Evolutionary conservation across 2,329 filamentous ascomycete genomes (phyloP).

Genomic region (Colletotrichum orchidophilum): DNA sequence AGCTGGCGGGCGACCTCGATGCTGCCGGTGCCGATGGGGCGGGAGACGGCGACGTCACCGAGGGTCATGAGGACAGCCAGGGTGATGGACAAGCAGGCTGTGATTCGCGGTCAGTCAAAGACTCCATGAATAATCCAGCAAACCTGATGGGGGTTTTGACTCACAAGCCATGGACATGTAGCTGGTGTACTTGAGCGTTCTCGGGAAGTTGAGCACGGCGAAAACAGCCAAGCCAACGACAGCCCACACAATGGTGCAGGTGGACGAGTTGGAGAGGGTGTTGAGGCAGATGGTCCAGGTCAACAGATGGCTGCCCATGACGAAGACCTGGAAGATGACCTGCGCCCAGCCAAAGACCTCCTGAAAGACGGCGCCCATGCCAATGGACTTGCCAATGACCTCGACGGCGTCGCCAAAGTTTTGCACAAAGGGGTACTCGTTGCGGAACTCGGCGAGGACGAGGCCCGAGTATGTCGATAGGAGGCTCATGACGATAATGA

Average conservation of each 20-base stretch:
- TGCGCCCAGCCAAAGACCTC: slow-evolving; percentile 69
- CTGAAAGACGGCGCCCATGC: slow-evolving; percentile 62
- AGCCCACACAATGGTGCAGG: slow-evolving; percentile 72
- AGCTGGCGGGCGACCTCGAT: slow-evolving; percentile 48
- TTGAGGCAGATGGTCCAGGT: slow-evolving; percentile 75
- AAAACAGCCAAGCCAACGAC: slow-evolving; percentile 68
- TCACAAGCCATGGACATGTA: slow-evolving; percentile 67
- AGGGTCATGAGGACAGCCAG: slow-evolving; percentile 71
- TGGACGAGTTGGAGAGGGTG: slow-evolving; percentile 65
- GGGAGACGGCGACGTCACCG: slow-evolving; percentile 64
- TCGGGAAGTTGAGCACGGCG: slow-evolving; percentile 66
- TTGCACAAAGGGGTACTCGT: slow-evolving; percentile 73
- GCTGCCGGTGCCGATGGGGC: slow-evolving; percentile 46
- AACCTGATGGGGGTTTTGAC: not conserved
- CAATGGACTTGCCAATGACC: slow-evolving; percentile 57
- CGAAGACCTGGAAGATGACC: slow-evolving; percentile 71
- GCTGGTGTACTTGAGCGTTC: slow-evolving; percentile 70
- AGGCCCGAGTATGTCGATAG: slow-evolving; percentile 72
- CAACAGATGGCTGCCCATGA: slow-evolving; percentile 75
- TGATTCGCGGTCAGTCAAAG: not conserved
- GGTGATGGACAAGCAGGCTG: slow-evolving; percentile 68
- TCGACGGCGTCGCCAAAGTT: slow-evolving; percentile 74
- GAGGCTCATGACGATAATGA: slow-evolving; percentile 73
- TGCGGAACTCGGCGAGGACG: slow-evolving; percentile 72
- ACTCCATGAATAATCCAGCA: not conserved